Conservation (phyloP, 768 basidiomycete species). For the Mycena maculata region DNA sequence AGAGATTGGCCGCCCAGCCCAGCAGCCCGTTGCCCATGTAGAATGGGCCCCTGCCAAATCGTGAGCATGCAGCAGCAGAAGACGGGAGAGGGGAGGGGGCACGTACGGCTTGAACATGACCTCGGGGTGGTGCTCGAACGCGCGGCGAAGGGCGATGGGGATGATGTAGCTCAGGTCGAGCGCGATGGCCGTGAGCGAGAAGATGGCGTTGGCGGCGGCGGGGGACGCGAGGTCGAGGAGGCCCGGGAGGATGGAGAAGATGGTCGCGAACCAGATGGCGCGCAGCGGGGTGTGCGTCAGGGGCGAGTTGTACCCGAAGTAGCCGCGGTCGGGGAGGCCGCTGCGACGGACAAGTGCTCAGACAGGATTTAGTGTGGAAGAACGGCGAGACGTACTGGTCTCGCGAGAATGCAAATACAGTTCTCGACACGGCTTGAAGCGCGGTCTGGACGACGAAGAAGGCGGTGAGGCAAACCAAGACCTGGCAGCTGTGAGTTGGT, state of each 20-base stretch:
- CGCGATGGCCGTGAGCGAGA: conserved; percentile 83
- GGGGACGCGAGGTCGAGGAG: conserved; percentile 82
- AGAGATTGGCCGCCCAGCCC: conserved; percentile 69
- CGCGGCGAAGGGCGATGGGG: conserved; percentile 79
- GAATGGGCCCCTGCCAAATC: conserved; percentile 69
- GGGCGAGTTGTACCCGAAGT: conserved; percentile 75
- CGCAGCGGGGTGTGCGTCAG: conserved; percentile 80
- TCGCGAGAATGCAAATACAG: conserved; percentile 87
- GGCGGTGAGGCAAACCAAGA: conserved; percentile 84
- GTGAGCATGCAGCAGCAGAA: neutral
- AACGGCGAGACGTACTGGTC: conserved; percentile 61
- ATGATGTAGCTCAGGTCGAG: conserved; percentile 86
- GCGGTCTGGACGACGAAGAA: conserved; percentile 88
- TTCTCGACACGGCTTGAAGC: conserved; percentile 84
- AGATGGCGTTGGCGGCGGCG: conserved; percentile 83
- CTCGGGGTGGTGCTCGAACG: conserved; percentile 79
- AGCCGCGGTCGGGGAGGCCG: conserved; percentile 81
- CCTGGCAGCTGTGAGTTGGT: conserved; percentile 45
- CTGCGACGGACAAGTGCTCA: conserved; percentile 24
- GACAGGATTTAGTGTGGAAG: neutral
- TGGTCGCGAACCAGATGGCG: conserved; percentile 79
- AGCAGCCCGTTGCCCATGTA: conserved; percentile 80
- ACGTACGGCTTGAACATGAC: conserved; percentile 77
- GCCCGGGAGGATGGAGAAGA: conserved; percentile 75
- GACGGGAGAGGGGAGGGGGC: neutral